These are phyloP conservation scores for Protomyces pachydermus DNA, from an alignment of 1,139 yeast genomes.

Conservation along the genomic window DNA sequence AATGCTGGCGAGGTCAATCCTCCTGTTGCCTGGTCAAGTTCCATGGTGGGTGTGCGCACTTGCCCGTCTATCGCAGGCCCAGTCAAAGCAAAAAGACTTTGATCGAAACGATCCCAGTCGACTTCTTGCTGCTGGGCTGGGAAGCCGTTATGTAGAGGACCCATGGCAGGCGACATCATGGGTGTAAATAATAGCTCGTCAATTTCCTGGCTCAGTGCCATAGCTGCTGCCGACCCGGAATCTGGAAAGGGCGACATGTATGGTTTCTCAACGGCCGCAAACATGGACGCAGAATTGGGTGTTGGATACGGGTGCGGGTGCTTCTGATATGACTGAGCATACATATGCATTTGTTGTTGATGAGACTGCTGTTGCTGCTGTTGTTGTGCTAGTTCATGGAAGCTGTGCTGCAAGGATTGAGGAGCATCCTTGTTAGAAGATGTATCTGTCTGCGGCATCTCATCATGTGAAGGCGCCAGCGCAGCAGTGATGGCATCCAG, in stretches of 20 bases:
- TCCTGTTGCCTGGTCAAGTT: not conserved
- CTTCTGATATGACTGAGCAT: not conserved
- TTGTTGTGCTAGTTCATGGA: not conserved
- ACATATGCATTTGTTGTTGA: not conserved
- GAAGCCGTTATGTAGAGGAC: conserved; percentile 11
- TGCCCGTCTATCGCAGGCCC: conserved; percentile 7
- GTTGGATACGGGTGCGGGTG: conserved; percentile 16
- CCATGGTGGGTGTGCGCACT: not conserved
- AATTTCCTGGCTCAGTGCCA: not conserved
- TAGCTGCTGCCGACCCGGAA: not conserved
- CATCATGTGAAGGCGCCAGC: not conserved
- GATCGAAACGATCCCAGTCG: conserved; percentile 24
- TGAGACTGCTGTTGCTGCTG: not conserved
- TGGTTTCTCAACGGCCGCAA: conserved; percentile 2
- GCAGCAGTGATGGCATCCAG: not conserved
- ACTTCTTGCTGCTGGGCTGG: conserved; percentile 1
- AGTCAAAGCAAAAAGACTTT: conserved; percentile 14
- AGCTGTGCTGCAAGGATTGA: not conserved
- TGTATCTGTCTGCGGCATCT: not conserved
- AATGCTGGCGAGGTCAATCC: not conserved
- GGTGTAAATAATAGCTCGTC: conserved; percentile 15
- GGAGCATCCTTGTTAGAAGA: not conserved
- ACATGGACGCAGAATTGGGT: conserved; percentile 18
- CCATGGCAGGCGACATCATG: conserved; percentile 26
- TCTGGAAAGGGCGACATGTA: conserved; percentile 23